phyloP scores from a whole-genome alignment of 768 basidiomycete genomes.

The Russula griseocarnosa region DNA sequence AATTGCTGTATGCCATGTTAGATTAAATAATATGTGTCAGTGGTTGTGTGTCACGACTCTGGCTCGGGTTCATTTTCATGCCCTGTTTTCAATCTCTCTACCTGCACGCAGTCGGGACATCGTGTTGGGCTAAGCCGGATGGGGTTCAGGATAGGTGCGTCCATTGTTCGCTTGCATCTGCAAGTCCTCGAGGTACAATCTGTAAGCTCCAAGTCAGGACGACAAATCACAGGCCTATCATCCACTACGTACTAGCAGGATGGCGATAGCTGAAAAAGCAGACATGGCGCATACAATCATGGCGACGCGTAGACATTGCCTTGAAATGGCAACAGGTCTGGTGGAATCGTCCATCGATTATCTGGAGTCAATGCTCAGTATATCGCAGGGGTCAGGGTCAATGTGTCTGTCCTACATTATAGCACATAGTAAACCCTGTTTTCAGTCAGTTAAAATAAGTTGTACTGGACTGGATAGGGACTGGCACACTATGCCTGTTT shows the following conservation, averaged over 20 bases:
- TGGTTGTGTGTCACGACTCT: constrained; percentile 2
- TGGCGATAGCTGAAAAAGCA: constrained; percentile 32
- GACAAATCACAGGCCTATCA: background rate
- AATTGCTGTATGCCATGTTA: background rate
- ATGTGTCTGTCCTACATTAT: constrained; percentile 26
- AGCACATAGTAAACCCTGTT: constrained; percentile 25
- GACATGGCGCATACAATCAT: constrained; percentile 29
- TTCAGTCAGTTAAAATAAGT: constrained; percentile 9
- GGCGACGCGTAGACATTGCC: constrained; percentile 31
- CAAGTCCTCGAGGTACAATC: constrained; percentile 25
- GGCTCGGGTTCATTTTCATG: background rate
- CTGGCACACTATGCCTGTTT: background rate
- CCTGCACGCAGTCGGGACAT: constrained; percentile 27
- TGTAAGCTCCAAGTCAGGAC: constrained; percentile 7
- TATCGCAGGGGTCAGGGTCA: background rate
- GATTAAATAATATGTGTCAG: background rate
- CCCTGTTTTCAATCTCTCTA: constrained; percentile 4
- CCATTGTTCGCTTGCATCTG: constrained; percentile 29
- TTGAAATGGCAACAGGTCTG: constrained; percentile 31
- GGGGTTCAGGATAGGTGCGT: constrained; percentile 30
- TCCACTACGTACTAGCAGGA: constrained; percentile 23
- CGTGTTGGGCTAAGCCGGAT: constrained; percentile 31
- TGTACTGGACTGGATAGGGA: constrained; percentile 18
- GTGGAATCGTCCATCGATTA: constrained; percentile 32
- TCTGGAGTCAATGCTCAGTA: constrained; percentile 21